Conservation (phyloP, 805 yeast species). For the Candida golubevii region DNA sequence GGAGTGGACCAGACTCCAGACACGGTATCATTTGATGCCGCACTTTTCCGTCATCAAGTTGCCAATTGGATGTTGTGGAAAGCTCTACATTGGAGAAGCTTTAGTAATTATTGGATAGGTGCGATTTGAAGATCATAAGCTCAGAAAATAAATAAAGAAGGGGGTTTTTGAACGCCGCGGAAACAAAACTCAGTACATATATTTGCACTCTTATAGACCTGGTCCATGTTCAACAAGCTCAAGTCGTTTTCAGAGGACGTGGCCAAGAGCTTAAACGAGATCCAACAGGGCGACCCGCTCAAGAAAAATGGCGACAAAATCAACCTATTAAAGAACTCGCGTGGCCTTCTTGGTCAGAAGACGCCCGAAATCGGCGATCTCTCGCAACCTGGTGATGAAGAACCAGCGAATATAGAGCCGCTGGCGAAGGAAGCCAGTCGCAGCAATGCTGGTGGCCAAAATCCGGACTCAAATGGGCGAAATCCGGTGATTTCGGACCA, state of each 20-base stretch:
- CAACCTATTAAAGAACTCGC: conserved; percentile 30
- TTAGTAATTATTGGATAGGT: no score
- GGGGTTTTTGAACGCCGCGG: no score
- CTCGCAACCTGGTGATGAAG: conserved; percentile 45
- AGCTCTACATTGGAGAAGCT: no score
- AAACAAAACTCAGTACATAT: no score
- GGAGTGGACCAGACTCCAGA: no score
- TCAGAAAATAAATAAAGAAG: no score
- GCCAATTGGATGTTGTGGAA: no score
- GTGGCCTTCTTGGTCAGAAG: conserved; percentile 31
- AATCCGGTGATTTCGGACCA: neutral
- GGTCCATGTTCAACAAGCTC: conserved; percentile 37
- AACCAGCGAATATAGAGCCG: conserved; percentile 2
- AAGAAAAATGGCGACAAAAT: conserved; percentile 14
- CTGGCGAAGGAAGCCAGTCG: neutral
- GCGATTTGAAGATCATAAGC: no score
- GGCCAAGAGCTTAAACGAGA: conserved; percentile 40
- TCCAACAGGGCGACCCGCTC: conserved; percentile 16
- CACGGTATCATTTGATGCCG: no score
- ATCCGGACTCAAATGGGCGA: neutral
- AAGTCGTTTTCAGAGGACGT: conserved; percentile 43
- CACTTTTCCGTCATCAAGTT: no score
- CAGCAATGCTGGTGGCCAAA: neutral
- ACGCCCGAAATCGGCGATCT: conserved; percentile 48
- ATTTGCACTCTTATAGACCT: no score